These are phyloP conservation scores for Triticum turgidum DNA, from an alignment of 176 grass and related monocot species.

Conservation along the genomic window DNA sequence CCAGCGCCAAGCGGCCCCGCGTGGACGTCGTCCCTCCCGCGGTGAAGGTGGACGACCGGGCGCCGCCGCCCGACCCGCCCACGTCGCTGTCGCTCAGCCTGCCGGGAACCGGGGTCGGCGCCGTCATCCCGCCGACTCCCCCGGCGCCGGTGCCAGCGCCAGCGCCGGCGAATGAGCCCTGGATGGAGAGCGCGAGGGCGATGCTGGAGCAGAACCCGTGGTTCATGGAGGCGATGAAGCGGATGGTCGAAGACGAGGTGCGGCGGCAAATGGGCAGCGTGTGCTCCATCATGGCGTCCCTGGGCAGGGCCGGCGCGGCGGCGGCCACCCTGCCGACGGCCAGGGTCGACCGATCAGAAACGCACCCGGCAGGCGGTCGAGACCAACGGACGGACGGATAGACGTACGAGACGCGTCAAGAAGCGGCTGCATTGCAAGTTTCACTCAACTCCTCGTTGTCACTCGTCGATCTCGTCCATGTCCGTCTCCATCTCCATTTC, in stretches of 20 bases:
- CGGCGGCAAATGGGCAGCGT: constrained; percentile 40
- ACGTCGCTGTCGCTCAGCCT: constrained; percentile 70
- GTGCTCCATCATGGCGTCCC: constrained; percentile 12
- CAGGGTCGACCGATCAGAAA: not conserved
- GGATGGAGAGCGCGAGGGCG: constrained; percentile 14
- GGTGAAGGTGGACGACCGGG: not conserved
- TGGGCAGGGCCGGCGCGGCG: not conserved
- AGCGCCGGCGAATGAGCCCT: not conserved
- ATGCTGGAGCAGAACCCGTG: constrained; percentile 31
- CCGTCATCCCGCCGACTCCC: not conserved
- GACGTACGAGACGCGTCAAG: not conserved
- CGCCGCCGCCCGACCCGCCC: constrained; percentile 27
- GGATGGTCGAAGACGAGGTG: constrained; percentile 81
- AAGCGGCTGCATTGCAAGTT: not conserved
- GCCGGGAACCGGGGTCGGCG: constrained; percentile 16
- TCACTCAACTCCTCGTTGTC: not conserved
- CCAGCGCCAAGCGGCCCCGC: constrained; percentile 26
- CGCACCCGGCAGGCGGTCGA: not conserved
- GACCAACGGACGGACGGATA: not conserved
- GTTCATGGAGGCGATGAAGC: constrained; percentile 32
- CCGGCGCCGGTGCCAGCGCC: not conserved
- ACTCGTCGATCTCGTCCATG: not conserved
- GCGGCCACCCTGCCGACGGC: not conserved
- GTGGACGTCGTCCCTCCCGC: not conserved
- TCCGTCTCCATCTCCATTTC: not conserved